Evolutionary conservation across 129 eudicot genomes (phyloP), one percentile per base, ranked within the genome.

Genomic region (Saposhnikovia divaricata): DNA sequence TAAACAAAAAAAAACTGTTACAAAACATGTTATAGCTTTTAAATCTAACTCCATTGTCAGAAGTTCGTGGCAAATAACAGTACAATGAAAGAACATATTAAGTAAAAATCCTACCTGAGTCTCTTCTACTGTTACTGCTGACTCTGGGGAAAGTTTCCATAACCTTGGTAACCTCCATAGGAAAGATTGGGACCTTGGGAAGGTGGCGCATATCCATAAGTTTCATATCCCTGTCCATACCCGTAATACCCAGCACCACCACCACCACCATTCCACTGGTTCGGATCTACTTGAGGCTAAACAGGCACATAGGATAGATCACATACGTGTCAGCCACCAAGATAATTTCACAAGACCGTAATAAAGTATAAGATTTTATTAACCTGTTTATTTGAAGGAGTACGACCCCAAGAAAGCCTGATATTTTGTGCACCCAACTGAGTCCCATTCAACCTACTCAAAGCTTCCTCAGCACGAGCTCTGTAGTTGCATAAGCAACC

Each of bases 351-450:
- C 18, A 34, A n/a, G 31, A 15, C 3, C 31, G 28, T 5, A 27
- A 45, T 12, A 5, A 38, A 31, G 43, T 68, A 31, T 15, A 0
- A 34, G 37, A 40, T 14, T 31, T 31, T 16, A 46, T 45, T 47
- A 27, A 90, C 97, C 94, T 89, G 97, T 77, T 84, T 90, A 85
- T 87, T 92, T 74, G 93, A 81, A 69, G 91, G 91, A 76, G 84
- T 90, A 79, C 91, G 97, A 19, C 97, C 96, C 97, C 96, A 92
- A 15, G 97, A 92, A 84, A 92, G 97, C 43, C 97, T 85, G 71
- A 92, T 85, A 72, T 74, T 87, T 77, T 88, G 90, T 44, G 91
- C 92, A 69, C 90, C 97, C 80, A 92, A 83, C 53, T 86, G 91
- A 19, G 86, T 86, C 66, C 97, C 97, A 83, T 88, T 89, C 80